Conservation (phyloP, 2,329 filamentous ascomycete genomes). For the Leptographium flavum region DNA sequence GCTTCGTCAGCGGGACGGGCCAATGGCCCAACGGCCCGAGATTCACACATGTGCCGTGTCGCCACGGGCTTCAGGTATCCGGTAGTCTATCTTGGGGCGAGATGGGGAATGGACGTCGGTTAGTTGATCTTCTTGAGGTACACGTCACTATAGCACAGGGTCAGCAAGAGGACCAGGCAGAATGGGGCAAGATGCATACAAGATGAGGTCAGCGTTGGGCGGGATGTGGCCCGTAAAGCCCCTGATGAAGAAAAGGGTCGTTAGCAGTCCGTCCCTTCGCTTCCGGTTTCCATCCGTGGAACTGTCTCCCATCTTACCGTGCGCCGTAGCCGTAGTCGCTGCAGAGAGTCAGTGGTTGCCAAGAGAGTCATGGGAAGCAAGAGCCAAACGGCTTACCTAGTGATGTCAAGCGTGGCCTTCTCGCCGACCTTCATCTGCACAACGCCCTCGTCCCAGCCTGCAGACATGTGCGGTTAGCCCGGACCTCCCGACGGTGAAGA, state of each 20-base stretch:
- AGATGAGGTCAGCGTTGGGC: constrained; percentile 59
- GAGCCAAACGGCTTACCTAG: constrained; percentile 38
- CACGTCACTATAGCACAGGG: constrained; percentile 16
- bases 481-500: not conserved
- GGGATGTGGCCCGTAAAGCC: constrained; percentile 73
- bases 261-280: constrained; percentile 11
- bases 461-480: constrained; percentile 6
- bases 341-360: constrained; percentile 2
- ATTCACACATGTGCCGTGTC: not conserved
- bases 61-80: not conserved
- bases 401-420: constrained; percentile 74
- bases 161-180: constrained; percentile 8
- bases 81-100: not conserved
- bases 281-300: too few relatives aligned
- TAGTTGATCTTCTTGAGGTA: constrained; percentile 19
- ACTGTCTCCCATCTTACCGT: too few relatives aligned
- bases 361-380: not conserved
- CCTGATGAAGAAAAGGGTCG: constrained; percentile 25
- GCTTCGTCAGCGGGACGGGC: not conserved
- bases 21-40: too few relatives aligned
- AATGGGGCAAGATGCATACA: constrained; percentile 44
- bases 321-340: constrained; percentile 54
- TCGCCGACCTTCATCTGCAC: constrained; percentile 78
- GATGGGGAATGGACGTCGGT: not conserved
- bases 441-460: constrained; percentile 80